Conservation (phyloP, 768 basidiomycete genomes). For the Tylopilus subfusipes region DNA sequence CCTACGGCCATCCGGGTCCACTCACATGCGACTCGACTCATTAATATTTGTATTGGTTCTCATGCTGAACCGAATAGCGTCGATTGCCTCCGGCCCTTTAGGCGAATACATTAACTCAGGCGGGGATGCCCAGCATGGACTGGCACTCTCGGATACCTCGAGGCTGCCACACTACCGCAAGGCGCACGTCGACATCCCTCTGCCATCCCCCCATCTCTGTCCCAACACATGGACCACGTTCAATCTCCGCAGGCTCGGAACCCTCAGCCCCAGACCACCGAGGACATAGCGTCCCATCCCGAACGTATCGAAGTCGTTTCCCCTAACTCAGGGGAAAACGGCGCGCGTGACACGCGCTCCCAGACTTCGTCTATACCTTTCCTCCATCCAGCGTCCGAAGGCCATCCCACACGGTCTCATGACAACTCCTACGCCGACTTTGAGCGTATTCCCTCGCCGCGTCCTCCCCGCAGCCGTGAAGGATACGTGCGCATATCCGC, state of each 20-base stretch:
- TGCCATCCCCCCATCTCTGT: neutral
- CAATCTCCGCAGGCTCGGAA: neutral
- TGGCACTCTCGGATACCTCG: neutral
- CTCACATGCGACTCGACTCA: no score
- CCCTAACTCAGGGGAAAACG: neutral
- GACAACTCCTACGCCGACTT: slow-evolving; percentile 8
- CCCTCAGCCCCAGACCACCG: neutral
- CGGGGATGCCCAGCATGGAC: no score
- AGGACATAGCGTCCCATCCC: neutral
- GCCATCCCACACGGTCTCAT: neutral
- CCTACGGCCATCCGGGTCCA: no score
- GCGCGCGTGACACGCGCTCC: neutral
- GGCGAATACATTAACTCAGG: neutral
- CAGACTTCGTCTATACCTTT: slow-evolving; percentile 4
- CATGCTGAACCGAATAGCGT: neutral
- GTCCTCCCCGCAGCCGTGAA: slow-evolving; percentile 14
- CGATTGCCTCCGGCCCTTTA: neutral
- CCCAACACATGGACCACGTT: slow-evolving; percentile 16
- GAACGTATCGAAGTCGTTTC: neutral
- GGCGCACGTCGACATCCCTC: neutral
- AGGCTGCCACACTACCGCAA: slow-evolving; percentile 2
- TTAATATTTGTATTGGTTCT: no score
- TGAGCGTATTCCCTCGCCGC: slow-evolving; percentile 1
- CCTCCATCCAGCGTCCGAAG: slow-evolving; percentile 8
- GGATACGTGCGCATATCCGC: slow-evolving; percentile 12